Conservation (phyloP, 73 alveolate species). For the Halteria grandinella region DNA sequence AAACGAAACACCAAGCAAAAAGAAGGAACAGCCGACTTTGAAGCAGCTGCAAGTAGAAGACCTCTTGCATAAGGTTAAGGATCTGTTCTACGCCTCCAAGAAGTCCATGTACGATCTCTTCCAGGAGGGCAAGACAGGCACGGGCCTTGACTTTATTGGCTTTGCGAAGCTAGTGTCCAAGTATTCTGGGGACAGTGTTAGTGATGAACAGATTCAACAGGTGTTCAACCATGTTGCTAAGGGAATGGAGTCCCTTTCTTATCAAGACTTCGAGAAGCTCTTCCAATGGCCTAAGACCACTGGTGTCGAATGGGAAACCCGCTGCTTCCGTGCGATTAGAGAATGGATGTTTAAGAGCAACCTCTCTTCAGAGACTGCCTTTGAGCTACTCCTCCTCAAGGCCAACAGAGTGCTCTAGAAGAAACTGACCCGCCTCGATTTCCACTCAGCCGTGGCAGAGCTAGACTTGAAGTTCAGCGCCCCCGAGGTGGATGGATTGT, state of each 20-base stretch:
- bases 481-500: slow-evolving; percentile 61
- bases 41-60: slow-evolving; percentile 36
- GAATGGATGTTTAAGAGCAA: slow-evolving; percentile 70
- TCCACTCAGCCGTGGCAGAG: slow-evolving; percentile 28
- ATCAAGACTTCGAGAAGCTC: slow-evolving; percentile 33
- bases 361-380: slow-evolving; percentile 58
- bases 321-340: slow-evolving; percentile 46
- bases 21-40: background rate
- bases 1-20: background rate
- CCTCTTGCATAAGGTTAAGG: slow-evolving; percentile 17
- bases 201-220: background rate
- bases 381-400: slow-evolving; percentile 29
- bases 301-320: slow-evolving; percentile 39
- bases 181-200: background rate
- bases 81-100: slow-evolving; percentile 36
- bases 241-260: slow-evolving; percentile 18
- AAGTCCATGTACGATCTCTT: slow-evolving; percentile 38
- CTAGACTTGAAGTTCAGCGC: slow-evolving; percentile 52
- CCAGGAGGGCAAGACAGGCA: slow-evolving; percentile 47
- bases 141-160: slow-evolving; percentile 18
- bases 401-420: slow-evolving; percentile 30
- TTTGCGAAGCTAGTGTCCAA: slow-evolving; percentile 11
- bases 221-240: slow-evolving; percentile 24
- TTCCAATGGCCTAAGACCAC: slow-evolving; percentile 44
- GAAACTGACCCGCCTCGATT: slow-evolving; percentile 44